Percentiles rank a stretch among this genome's conserved stretches.
Conservation (phyloP, 2,329 filamentous ascomycete genomes). For the Pseudophaeomoniella oleicola region DNA sequence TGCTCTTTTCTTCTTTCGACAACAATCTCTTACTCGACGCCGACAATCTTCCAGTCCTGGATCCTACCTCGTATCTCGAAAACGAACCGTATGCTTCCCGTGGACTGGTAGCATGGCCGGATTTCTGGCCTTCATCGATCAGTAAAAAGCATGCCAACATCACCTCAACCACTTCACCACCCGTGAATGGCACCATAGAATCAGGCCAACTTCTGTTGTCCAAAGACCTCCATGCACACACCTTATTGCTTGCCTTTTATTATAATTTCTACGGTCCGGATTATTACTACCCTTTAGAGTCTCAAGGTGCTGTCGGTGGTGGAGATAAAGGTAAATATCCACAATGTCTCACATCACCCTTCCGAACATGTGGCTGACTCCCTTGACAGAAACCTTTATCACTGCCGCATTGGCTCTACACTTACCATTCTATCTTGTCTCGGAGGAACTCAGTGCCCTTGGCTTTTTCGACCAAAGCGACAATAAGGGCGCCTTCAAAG, state of each 20-base stretch:
- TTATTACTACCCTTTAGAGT: slow-evolving; percentile 35
- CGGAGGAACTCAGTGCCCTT: slow-evolving; percentile 13
- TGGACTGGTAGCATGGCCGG: slow-evolving; percentile 25
- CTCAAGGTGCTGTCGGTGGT: slow-evolving; percentile 27
- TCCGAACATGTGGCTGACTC: no score
- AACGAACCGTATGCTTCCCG: slow-evolving; percentile 16
- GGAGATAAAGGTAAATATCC: slow-evolving; percentile 38
- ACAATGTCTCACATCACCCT: no score
- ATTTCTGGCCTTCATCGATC: slow-evolving; percentile 33
- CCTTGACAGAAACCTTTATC: slow-evolving; percentile 19
- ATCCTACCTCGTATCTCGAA: slow-evolving; percentile 19
- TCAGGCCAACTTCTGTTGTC: slow-evolving; percentile 34
- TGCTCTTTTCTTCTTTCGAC: slow-evolving; percentile 24
- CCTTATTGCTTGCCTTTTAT: slow-evolving; percentile 35
- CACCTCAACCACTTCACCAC: slow-evolving; percentile 16
- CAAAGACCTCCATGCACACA: slow-evolving; percentile 31
- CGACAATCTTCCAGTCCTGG: slow-evolving; percentile 19
- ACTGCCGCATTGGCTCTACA: slow-evolving; percentile 5
- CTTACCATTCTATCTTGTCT: slow-evolving; percentile 2
- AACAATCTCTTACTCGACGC: slow-evolving; percentile 23
- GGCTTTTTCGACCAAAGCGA: not conserved
- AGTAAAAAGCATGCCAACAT: slow-evolving; percentile 29
- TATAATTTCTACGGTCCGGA: slow-evolving; percentile 41
- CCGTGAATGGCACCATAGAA: slow-evolving; percentile 25
- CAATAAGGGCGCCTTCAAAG: slow-evolving; percentile 8